Conservation (phyloP, 1,284 basidiomycete genomes). For the Cystobasidium slooffiae region DNA sequence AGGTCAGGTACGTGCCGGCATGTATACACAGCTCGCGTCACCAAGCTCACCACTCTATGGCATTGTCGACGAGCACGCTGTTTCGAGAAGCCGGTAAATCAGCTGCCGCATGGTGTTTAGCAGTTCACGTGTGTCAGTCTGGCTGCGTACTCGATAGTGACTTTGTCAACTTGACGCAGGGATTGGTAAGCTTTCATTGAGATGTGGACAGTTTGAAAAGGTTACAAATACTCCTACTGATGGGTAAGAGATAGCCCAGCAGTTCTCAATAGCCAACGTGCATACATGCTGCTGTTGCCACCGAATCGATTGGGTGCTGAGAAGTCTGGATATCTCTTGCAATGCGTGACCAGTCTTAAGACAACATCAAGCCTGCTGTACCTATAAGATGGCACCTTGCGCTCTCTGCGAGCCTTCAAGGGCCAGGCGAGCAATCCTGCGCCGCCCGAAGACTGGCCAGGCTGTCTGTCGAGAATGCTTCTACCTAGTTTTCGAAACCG, state of each 20-base stretch:
- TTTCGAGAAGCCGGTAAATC: background rate
- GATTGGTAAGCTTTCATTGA: background rate
- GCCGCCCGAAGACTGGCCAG: conserved; percentile 95
- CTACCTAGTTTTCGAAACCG: conserved; percentile 96
- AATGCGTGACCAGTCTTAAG: background rate
- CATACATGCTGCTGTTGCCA: no score
- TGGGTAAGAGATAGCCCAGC: no score
- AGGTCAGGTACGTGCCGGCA: background rate
- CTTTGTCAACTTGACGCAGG: conserved; percentile 30
- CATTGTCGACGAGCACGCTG: conserved; percentile 67
- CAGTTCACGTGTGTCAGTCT: background rate
- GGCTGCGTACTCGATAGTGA: conserved; percentile 31
- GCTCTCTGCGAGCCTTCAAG: conserved; percentile 48
- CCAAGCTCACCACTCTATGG: conserved; percentile 69
- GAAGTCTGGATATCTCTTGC: no score
- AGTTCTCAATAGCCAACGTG: no score
- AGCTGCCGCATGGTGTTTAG: background rate
- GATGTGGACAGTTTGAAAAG: background rate
- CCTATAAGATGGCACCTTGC: conserved; percentile 50
- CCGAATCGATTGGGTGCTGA: no score
- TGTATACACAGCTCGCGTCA: conserved; percentile 29
- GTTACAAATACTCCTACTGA: background rate
- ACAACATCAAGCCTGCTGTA: background rate
- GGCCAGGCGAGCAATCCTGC: conserved; percentile 74
- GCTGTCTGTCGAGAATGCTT: conserved; percentile 81